Base-by-base conservation (phyloP, 2,329 filamentous ascomycete species). In the Penicillium sclerotigenum region DNA sequence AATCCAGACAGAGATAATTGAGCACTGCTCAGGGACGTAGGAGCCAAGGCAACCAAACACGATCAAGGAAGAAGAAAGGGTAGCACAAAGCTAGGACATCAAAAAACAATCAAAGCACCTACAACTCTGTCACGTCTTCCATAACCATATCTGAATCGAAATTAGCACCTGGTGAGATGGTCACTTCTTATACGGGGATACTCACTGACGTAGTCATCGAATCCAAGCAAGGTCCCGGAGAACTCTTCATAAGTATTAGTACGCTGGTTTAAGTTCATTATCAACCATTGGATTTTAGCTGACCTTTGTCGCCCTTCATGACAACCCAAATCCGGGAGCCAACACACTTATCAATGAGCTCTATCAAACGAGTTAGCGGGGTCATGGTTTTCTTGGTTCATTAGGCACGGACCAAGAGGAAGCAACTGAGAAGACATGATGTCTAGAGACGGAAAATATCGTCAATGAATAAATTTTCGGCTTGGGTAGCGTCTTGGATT, bases 161-260 rank as follows among this genome's bases (percentile, higher is more conserved):
- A 48, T 50, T 37, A 59, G 59, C 54, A 50, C 36, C 45, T 61
- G 37, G 31, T 26, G 11, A 24, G 20, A 71, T 45, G 14, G 28
- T 26, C 29, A 49, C 24, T n/a, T 26, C 14, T 28, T 51, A 20
- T 16, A 47, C 45, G 36, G 45, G 47, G 36, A 42, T 69, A 96
- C 93, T 80, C 83, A 97, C 92, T 99, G 83, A 99, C 94, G 80
- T 97, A 99, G 83, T 99, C 94, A 73, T 99, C 94, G 69, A 99
- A 99, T 3, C 94, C 94, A 53, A 96, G 84, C 26, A 99, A 82
- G 8, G 91, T 97, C 52, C 94, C 94, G 65, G 89, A 90, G 79
- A 99, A 99, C 76, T 99, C 94, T 97, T 72, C 42, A 55, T 29
- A 31, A 41, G 29, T 16, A 45, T 69, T 49, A 69, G 58, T 20